Conservation (phyloP, 2,329 filamentous ascomycete species). For the Botrytis deweyae region DNA sequence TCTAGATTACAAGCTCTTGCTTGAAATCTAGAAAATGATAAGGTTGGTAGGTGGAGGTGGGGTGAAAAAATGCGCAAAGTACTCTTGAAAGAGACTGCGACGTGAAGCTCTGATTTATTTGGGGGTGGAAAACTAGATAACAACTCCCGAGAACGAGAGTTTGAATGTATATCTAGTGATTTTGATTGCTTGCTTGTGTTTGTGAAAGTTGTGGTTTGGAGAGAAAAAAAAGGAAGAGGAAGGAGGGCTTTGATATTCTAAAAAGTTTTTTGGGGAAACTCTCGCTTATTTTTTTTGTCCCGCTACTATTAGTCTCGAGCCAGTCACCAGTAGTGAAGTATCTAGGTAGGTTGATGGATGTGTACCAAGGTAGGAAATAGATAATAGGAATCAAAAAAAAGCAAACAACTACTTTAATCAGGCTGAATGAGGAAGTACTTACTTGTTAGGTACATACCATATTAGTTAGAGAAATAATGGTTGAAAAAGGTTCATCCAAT, state of each 20-base stretch:
- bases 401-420: not conserved
- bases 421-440: not conserved
- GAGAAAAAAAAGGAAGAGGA: not conserved
- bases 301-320: conserved; percentile 5
- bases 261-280: conserved; percentile 17
- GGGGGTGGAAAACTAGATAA: conserved; percentile 48
- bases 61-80: conserved; percentile 37
- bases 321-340: not conserved
- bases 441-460: too few relatives aligned
- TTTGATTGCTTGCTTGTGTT: conserved; percentile 24
- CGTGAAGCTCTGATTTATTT: conserved; percentile 28
- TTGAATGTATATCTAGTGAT: conserved; percentile 37
- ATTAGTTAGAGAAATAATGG: not conserved
- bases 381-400: not conserved
- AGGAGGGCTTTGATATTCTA: conserved; percentile 4
- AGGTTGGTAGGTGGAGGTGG: conserved; percentile 36
- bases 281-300: conserved; percentile 11
- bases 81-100: conserved; percentile 39
- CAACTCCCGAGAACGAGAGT: conserved; percentile 47
- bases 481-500: not conserved
- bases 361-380: not conserved
- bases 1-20: conserved; percentile 75
- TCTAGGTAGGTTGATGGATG: not conserved
- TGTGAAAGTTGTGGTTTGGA: conserved; percentile 11
- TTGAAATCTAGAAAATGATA: conserved; percentile 62